These are phyloP conservation scores for Penstemon newberryi DNA, from an alignment of 257 asterid species.

Conservation along the genomic window DNA sequence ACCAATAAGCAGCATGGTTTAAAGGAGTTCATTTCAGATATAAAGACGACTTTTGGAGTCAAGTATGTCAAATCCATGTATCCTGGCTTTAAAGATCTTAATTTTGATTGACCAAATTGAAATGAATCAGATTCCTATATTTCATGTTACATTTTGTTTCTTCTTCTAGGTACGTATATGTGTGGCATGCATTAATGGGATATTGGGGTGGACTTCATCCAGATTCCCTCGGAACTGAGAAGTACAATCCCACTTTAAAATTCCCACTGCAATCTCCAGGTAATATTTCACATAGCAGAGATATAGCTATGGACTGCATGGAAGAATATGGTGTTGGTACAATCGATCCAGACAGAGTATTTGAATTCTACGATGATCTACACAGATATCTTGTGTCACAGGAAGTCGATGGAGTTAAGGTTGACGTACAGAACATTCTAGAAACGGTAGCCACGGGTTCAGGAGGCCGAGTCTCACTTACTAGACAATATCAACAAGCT, in stretches of 20 bases:
- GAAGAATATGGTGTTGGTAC: conserved; percentile 46
- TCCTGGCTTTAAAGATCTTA: background rate
- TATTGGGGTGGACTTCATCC: conserved; percentile 59
- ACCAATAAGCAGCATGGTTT: conserved; percentile 36
- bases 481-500: conserved; percentile 43
- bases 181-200: conserved; percentile 55
- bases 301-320: conserved; percentile 45
- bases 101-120: background rate
- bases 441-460: conserved; percentile 50
- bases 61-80: conserved; percentile 28
- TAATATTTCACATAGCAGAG: conserved; percentile 43
- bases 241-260: conserved; percentile 41
- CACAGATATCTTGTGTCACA: conserved; percentile 49
- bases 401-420: conserved; percentile 53
- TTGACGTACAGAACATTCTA: conserved; percentile 48
- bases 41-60: conserved; percentile 44
- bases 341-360: conserved; percentile 41
- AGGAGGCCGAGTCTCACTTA: conserved; percentile 49
- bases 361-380: conserved; percentile 44
- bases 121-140: background rate
- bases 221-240: conserved; percentile 36
- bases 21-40: conserved; percentile 47
- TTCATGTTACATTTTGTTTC: background rate
- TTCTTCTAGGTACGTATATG: conserved; percentile 42
- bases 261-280: conserved; percentile 46